Evolutionary conservation across 2,329 filamentous ascomycete genomes (phyloP), one percentile per base, ranked within the genome.

Genomic region (Fusarium xyrophilum): DNA sequence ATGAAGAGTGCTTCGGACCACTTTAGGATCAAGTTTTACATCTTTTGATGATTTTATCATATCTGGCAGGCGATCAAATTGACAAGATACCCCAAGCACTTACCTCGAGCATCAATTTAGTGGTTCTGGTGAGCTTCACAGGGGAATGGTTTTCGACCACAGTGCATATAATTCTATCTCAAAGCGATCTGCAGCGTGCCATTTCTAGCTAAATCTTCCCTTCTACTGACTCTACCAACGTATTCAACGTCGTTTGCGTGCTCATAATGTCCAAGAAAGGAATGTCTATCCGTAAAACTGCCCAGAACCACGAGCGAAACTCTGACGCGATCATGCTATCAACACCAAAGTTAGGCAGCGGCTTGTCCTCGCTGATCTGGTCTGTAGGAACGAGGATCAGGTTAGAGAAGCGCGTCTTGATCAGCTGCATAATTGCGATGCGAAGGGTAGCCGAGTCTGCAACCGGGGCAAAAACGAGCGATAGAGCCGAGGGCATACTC

Each of bases 161-260:
- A 14, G 21, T 14, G 2, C 17, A 11, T 5, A 15, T 25, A 7
- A 9, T 23, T 47, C 27, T 19, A 3, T 13, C 2, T 30, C 3
- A 23, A n/a, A 44, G 4, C 30, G 3, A 25, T 33, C 5, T 19
- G 17, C 19, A 0, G 2, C 4, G 19, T 23, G 7, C 10, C 0
- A 6, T 10, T 7, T 11, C 21, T 11, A 8, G 4, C 46, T 35
- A 48, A 25, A 48, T 8, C 6, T n/a, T 48, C 9, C 21, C 21
- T 14, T 25, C 21, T 8, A 35, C 17, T 0, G 25, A 19, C 21
- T n/a, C 46, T 6, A 21, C 46, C 30, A 48, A 14, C 7, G 32
- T 13, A 8, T 1, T 0, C 30, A 48, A n/a, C 1, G 4, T n/a
- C 1, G 30, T 48, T 19, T 35, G 25, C 3, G 30, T 25, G 30